Evolutionary conservation across 352 stramenopile genomes (phyloP).

Genomic region (Phytophthora pluvialis): DNA sequence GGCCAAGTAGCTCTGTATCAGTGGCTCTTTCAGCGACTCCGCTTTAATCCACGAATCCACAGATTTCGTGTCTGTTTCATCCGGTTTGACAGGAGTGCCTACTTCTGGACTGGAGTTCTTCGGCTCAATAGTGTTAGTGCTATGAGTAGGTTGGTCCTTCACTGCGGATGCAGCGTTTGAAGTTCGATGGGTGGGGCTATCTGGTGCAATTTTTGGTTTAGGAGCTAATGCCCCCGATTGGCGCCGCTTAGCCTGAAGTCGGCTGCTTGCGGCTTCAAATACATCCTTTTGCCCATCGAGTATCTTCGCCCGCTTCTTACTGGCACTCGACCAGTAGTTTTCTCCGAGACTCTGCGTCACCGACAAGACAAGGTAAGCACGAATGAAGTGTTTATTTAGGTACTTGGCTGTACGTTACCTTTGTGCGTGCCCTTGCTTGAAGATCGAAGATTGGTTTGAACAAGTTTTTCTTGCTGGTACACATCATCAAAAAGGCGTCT

Average conservation of each 20-base stretch:
- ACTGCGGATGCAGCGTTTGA: neutral
- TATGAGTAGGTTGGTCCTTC: neutral
- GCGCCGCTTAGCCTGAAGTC: conserved; percentile 15
- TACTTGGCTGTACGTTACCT: neutral
- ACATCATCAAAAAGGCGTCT: conserved; percentile 54
- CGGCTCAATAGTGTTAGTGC: neutral
- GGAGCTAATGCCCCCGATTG: neutral
- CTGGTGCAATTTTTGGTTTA: neutral
- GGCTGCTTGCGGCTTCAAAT: conserved; percentile 30
- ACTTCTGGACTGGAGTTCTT: neutral
- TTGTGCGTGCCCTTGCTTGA: conserved; percentile 40
- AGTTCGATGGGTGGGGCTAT: neutral
- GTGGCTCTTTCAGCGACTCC: conserved; percentile 14
- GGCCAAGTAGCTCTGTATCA: conserved; percentile 17
- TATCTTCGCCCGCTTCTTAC: conserved; percentile 40
- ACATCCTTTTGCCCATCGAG: conserved; percentile 33
- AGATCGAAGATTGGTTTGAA: conserved; percentile 52
- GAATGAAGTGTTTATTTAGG: neutral
- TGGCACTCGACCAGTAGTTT: conserved; percentile 44
- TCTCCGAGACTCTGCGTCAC: conserved; percentile 43
- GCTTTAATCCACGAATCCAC: conserved; percentile 15
- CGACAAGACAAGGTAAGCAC: neutral
- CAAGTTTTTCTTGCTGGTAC: conserved; percentile 42
- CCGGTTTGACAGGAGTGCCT: neutral
- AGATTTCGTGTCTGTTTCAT: conserved; percentile 6